A percentile compares a stretch with the other conserved stretches of the same genome.
Evolutionary conservation across 2,329 filamentous ascomycete species (phyloP).

Genomic region (Talaromyces verruculosus): DNA sequence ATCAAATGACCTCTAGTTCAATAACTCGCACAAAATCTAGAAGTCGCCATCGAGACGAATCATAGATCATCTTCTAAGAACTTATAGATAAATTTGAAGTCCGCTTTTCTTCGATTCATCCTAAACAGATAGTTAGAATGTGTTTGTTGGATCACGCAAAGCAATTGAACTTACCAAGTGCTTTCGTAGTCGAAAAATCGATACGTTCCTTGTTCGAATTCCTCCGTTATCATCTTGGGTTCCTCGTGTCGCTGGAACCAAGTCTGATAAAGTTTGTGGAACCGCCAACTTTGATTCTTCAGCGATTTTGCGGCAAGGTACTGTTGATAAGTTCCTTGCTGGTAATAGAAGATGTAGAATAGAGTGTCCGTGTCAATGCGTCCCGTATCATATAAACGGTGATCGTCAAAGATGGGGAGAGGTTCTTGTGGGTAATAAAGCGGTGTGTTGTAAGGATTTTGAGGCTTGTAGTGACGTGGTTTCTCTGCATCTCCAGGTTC

Average conservation of each 20-base stretch:
- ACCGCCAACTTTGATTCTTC: conserved; percentile 97
- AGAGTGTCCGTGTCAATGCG: conserved; percentile 93
- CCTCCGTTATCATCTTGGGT: conserved; percentile 96
- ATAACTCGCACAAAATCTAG: not conserved
- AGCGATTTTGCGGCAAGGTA: conserved; percentile 94
- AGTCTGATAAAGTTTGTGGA: conserved; percentile 99
- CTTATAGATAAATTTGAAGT: conserved; percentile 98
- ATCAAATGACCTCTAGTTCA: conserved; percentile 11
- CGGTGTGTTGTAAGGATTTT: conserved; percentile 73
- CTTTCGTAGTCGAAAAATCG: conserved; percentile 99
- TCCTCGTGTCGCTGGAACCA: conserved; percentile 99
- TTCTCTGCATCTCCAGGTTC: conserved; percentile 77
- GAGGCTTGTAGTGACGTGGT: conserved; percentile 79
- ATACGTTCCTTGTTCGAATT: conserved; percentile 98
- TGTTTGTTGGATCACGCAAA: not conserved
- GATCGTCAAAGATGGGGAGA: conserved; percentile 88
- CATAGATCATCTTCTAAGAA: conserved; percentile 91
- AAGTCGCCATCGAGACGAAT: conserved; percentile 20
- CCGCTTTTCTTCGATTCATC: conserved; percentile 98
- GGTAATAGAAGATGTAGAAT: conserved; percentile 99
- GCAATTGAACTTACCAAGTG: conserved; percentile 71
- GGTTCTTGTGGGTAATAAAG: conserved; percentile 90
- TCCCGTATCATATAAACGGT: conserved; percentile 69
- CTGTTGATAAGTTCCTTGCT: conserved; percentile 92
- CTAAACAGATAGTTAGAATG: conserved; percentile 49